Base-by-base conservation (phyloP, 345 rosid species). In the Alliaria petiolata region DNA sequence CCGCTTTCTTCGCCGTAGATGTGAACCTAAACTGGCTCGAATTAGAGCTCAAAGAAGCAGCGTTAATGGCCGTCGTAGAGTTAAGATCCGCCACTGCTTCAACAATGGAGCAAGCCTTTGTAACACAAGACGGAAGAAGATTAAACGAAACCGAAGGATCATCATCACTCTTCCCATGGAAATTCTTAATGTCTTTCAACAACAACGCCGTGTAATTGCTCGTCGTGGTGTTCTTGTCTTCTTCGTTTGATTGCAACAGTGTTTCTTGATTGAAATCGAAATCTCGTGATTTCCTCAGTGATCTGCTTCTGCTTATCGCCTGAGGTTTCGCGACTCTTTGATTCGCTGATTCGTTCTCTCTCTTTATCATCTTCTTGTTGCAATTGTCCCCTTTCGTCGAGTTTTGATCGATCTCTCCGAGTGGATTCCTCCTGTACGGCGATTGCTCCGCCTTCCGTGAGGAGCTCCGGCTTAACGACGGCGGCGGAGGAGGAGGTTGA, bases 81-180 rank as follows among this genome's bases (percentile, higher is more conserved):
- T 93, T 90, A 42, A 93, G 91, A 65, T 87, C 97, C 0, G 87
- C 96, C 15, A 90, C 97, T 40, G 98, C 98, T 54, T 90, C 96
- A 40, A 88, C 78, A 57, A 90, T 90, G 9, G 96, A 90, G 59
- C 87, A 81, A 68, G 98, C 98, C 76, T 93, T 90, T 33, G 84
- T 61, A 39, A 93, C 86, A 77, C 96, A 89, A 5, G 83, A 62
- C 3, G 90, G 74, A 6, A 71, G 30, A 31, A 17, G 54, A 45
- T 20, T 31, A 31, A 30, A 45, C 19, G 54, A 20, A 28, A 19
- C 9, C 7, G 39, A 15, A 19, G 35, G 5, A 26, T 51, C 61
- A 8, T 38, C 72, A 0, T 17, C 56, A 22, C 72, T 86, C 79
- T 85, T 87, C 72, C 85, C 96, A 74, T 93, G 95, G 44, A 93